Base-by-base conservation (phyloP, 768 basidiomycete genomes). In the Tricholoma bakamatsutake region DNA sequence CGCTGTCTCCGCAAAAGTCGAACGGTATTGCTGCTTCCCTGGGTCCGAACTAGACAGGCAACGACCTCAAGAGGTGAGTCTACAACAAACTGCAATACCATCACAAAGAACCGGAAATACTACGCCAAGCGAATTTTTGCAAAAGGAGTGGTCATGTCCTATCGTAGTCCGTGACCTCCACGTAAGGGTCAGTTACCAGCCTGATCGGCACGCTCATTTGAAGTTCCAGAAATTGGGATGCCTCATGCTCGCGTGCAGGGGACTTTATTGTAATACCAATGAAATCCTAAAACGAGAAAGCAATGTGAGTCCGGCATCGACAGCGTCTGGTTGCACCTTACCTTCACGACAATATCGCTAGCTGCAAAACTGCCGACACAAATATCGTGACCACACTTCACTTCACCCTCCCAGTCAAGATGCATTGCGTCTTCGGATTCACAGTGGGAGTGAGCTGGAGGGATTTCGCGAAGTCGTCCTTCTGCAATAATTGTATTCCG, bases 361-460 rank as follows among this genome's bases (percentile, higher is more conserved):
- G 76, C 72, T 30, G 54, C 61, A 67, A 87, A 87, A 8, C 78
- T 70, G 18, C 79, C 77, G 45, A 72, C 70, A 1, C 63, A 66
- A 39, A 77, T 65, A 37, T 76, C 69, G 13, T 71, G 62, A 11
- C 66, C 60, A 45, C 73, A 69, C 27, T 61, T 63, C 13, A 85
- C 58, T 53, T 80, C 76, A 15, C 85, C 86, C 57, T 81, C 81
- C 78, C 84, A 88, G 60, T 87, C 83, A 1, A 87, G 67, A 58
- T 77, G 70, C 27, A 39, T 65, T 68, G 11, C 61, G 60, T 54
- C 58, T 55, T 30, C 58, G 54, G 33, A 59, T 55, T 39, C 55
- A 28, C 31, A 54, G 60, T 62, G 58, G 54, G 60, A 37, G 59
- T 68, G 54, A 15, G 65, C 62, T 11, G 78, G 74, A 1, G 79